Conservation (phyloP, 1,284 basidiomycete species). For the Sporisorium reilianum region DNA sequence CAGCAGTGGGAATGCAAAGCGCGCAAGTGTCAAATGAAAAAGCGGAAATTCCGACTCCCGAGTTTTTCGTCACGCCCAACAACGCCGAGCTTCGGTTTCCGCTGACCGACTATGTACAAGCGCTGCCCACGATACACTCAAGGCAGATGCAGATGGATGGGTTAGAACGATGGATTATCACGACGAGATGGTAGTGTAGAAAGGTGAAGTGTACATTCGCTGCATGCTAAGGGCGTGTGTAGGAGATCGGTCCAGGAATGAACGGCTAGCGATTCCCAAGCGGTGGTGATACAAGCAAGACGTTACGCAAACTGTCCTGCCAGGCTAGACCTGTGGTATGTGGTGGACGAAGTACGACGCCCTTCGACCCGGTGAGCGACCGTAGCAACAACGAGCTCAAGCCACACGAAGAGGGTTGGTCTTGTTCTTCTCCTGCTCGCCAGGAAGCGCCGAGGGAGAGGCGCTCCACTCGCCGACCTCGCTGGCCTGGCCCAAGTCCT, state of each 20-base stretch:
- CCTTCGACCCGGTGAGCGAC: background rate
- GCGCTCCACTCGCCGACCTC: slow-evolving; percentile 55
- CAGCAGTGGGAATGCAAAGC: background rate
- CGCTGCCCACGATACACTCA: background rate
- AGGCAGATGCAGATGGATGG: background rate
- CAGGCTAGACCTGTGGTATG: no score
- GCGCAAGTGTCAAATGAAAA: background rate
- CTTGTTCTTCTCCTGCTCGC: slow-evolving; percentile 57
- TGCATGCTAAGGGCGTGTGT: slow-evolving; percentile 2
- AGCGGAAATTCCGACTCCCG: slow-evolving; percentile 6
- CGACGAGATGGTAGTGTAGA: background rate
- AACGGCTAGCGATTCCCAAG: slow-evolving; percentile 9
- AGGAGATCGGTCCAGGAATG: slow-evolving; percentile 2
- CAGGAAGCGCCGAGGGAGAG: slow-evolving; percentile 50
- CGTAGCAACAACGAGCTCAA: no score
- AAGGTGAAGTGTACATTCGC: background rate
- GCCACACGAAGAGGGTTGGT: slow-evolving; percentile 48
- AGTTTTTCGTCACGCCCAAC: background rate
- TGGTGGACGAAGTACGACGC: no score
- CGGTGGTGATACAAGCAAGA: background rate
- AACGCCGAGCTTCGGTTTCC: background rate
- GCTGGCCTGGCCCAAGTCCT: slow-evolving; percentile 40
- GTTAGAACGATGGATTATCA: background rate
- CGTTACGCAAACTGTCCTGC: no score
- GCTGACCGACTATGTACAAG: background rate